Evolutionary conservation across 2,329 filamentous ascomycete genomes (phyloP).

Genomic region (Coniochaeta sp.): DNA sequence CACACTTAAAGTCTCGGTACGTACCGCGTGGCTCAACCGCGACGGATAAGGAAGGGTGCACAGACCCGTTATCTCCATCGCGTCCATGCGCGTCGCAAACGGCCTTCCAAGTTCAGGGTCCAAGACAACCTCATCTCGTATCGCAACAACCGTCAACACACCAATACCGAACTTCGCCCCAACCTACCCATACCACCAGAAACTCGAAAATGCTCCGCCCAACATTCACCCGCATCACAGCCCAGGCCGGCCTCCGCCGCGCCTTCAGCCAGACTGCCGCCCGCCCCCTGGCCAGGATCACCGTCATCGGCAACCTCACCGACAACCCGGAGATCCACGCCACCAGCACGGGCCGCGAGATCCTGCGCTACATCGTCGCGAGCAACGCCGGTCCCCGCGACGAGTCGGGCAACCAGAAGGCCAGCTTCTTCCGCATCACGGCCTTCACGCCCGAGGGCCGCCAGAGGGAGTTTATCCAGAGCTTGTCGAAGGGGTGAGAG

Average conservation of each 20-base stretch:
- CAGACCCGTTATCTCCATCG: background rate
- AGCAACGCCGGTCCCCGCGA: constrained; percentile 60
- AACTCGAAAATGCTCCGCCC: constrained; percentile 30
- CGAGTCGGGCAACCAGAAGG: constrained; percentile 48
- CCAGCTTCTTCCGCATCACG: constrained; percentile 79
- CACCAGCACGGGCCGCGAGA: constrained; percentile 63
- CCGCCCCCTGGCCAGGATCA: constrained; percentile 68
- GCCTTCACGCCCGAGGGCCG: constrained; percentile 64
- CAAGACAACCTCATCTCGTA: background rate
- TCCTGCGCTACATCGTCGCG: constrained; percentile 72
- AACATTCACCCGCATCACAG: constrained; percentile 35
- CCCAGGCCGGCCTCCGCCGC: constrained; percentile 38
- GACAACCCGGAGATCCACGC: constrained; percentile 68
- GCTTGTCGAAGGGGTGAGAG: constrained; percentile 80
- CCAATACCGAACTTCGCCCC: background rate
- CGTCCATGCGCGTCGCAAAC: background rate
- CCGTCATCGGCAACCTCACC: constrained; percentile 78
- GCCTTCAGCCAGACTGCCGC: constrained; percentile 68
- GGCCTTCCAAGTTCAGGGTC: background rate
- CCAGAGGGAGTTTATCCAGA: constrained; percentile 64
- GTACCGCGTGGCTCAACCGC: background rate
- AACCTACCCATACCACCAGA: too few species aligned
- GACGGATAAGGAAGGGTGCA: background rate
- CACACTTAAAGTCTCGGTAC: background rate
- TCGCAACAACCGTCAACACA: background rate